phyloP scores from a whole-genome alignment of 306 rosid species.

The Acmispon strigosus region DNA sequence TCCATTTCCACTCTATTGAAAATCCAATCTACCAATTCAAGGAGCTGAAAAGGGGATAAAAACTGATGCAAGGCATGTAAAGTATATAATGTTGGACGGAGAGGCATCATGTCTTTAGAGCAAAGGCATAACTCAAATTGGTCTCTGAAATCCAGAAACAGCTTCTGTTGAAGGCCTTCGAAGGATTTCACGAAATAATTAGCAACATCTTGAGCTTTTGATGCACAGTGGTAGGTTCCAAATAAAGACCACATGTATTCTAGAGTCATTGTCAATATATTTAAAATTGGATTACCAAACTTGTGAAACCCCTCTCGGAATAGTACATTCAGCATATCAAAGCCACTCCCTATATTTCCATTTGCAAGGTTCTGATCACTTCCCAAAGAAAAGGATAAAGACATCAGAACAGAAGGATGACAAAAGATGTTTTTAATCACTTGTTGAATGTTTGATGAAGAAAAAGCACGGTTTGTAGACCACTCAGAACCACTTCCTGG shows the following conservation, averaged over 20 bases:
- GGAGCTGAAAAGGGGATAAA: conserved; percentile 69
- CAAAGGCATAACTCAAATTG: conserved; percentile 38
- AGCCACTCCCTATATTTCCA: conserved; percentile 20
- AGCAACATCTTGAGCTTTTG: conserved; percentile 27
- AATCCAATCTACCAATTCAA: conserved; percentile 82
- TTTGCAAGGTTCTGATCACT: conserved; percentile 26
- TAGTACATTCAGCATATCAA: conserved; percentile 32
- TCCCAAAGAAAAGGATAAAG: conserved; percentile 48
- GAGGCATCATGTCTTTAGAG: conserved; percentile 32
- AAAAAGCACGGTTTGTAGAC: conserved; percentile 17
- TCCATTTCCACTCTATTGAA: conserved; percentile 35
- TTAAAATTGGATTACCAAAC: conserved; percentile 45
- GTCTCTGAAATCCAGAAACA: conserved; percentile 44
- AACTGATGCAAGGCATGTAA: conserved; percentile 47
- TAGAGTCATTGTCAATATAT: conserved; percentile 52
- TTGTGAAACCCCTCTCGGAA: conserved; percentile 38
- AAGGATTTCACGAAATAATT: conserved; percentile 40
- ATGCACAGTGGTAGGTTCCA: conserved; percentile 24
- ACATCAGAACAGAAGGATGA: conserved; percentile 56
- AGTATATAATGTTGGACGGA: conserved; percentile 40
- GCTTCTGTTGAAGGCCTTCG: conserved; percentile 37
- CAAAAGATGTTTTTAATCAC: conserved; percentile 50
- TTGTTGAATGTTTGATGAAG: conserved; percentile 45
- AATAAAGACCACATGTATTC: conserved; percentile 43
- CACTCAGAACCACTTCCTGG: conserved; percentile 27